Evolutionary conservation across 2,329 filamentous ascomycete species (phyloP).

Genomic region (Cyanodermella asteris): DNA sequence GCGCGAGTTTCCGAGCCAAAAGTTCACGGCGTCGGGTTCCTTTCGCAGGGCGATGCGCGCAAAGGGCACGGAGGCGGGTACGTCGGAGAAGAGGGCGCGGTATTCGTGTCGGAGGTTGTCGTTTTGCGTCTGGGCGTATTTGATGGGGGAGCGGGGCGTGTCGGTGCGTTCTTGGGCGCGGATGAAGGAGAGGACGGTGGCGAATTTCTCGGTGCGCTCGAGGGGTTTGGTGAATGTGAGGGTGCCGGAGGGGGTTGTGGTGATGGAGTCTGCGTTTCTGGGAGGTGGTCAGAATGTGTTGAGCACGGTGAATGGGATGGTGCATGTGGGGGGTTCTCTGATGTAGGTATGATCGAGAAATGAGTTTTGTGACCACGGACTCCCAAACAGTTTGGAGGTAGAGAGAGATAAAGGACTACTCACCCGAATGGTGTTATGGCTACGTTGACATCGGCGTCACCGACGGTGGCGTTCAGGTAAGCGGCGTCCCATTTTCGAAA

Average conservation of each 20-base stretch:
- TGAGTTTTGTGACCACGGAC: no score
- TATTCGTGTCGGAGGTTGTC: conserved; percentile 65
- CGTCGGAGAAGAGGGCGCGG: conserved; percentile 35
- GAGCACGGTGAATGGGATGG: neutral
- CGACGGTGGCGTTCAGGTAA: conserved; percentile 35
- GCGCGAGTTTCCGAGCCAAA: conserved; percentile 58
- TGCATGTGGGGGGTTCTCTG: conserved; percentile 13
- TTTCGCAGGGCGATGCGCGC: conserved; percentile 44
- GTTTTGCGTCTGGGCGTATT: conserved; percentile 66
- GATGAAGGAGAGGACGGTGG: neutral
- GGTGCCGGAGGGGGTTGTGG: neutral
- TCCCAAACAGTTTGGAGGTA: no score
- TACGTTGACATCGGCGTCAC: conserved; percentile 42
- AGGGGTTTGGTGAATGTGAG: conserved; percentile 1
- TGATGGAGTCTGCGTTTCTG: conserved; percentile 5
- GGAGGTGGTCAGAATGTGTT: neutral
- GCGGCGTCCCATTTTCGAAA: conserved; percentile 37
- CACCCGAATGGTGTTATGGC: conserved; percentile 55
- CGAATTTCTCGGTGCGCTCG: conserved; percentile 2
- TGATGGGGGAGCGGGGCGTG: conserved; percentile 17
- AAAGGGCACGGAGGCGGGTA: conserved; percentile 45
- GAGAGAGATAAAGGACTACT: no score
- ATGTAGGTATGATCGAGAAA: no score
- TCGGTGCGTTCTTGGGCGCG: conserved; percentile 18
- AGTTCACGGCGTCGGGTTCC: conserved; percentile 52